phyloP scores from a whole-genome alignment of 78 protist genomes.

The Cyanophora paradoxa region DNA sequence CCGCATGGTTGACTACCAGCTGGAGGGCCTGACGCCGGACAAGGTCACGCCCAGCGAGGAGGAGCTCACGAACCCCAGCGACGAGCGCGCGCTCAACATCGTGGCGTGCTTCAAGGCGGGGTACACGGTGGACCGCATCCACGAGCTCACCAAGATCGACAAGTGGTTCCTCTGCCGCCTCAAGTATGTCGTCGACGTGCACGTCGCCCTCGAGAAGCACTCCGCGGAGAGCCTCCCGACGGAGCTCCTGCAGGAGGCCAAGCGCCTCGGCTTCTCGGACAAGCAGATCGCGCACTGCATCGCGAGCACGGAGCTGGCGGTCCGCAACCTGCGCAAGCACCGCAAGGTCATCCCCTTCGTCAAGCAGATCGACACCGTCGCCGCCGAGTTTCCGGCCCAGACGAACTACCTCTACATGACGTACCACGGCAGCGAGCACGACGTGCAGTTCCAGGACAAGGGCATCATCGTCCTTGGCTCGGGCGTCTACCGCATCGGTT shows the following conservation, averaged over 20 bases:
- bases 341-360: conserved; percentile 58
- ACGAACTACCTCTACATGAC: conserved; percentile 92
- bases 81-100: conserved; percentile 73
- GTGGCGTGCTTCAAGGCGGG: conserved; percentile 72
- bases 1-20: conserved; percentile 51
- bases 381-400: conserved; percentile 92
- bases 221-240: background rate
- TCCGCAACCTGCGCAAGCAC: conserved; percentile 33
- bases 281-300: conserved; percentile 32
- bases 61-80: conserved; percentile 60
- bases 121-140: conserved; percentile 65
- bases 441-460: conserved; percentile 28
- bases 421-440: conserved; percentile 76
- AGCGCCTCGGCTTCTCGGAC: conserved; percentile 83
- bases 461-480: conserved; percentile 59
- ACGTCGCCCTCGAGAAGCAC: background rate
- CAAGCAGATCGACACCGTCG: conserved; percentile 94
- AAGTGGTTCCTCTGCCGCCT: conserved; percentile 84
- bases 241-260: conserved; percentile 51
- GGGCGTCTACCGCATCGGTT: conserved; percentile 92
- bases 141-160: conserved; percentile 82
- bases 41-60: too few species aligned
- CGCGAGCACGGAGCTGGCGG: conserved; percentile 50
- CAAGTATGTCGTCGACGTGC: conserved; percentile 40
- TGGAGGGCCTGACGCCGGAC: too few species aligned